phyloP scores from a whole-genome alignment of 176 grass and related monocot genomes.

The Oryza nivara region DNA sequence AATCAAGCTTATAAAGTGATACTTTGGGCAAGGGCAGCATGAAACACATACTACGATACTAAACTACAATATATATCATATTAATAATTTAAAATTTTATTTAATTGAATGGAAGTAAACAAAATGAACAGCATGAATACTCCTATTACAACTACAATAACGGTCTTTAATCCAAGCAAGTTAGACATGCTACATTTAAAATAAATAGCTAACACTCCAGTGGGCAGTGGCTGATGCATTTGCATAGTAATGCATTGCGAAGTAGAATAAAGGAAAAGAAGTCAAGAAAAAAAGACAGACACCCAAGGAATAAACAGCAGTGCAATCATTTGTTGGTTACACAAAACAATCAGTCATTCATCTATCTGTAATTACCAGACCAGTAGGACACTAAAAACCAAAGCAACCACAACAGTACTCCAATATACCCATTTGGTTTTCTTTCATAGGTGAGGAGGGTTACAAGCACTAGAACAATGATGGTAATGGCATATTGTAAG shows the following conservation, averaged over 20 bases:
- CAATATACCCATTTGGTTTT: conserved; percentile 26
- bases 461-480: conserved; percentile 11
- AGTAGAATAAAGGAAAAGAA: conserved; percentile 9
- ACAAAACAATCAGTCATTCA: conserved; percentile 16
- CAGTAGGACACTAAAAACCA: conserved; percentile 22
- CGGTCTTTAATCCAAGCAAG: background rate
- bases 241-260: background rate
- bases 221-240: background rate
- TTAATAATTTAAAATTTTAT: background rate
- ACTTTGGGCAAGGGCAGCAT: background rate
- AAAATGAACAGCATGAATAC: conserved; percentile 13
- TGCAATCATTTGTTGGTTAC: conserved; percentile 31
- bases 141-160: background rate
- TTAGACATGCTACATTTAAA: conserved; percentile 3
- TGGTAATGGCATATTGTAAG: background rate
- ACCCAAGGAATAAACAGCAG: background rate
- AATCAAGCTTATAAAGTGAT: background rate
- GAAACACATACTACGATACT: background rate
- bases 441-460: conserved; percentile 21
- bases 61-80: conserved; percentile 16
- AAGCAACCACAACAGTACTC: conserved; percentile 23
- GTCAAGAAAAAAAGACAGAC: background rate
- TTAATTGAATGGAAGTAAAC: conserved; percentile 9
- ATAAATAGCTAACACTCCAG: conserved; percentile 17
- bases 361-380: conserved; percentile 20